phyloP scores from a whole-genome alignment of 306 rosid genomes.

The Morella rubra region DNA sequence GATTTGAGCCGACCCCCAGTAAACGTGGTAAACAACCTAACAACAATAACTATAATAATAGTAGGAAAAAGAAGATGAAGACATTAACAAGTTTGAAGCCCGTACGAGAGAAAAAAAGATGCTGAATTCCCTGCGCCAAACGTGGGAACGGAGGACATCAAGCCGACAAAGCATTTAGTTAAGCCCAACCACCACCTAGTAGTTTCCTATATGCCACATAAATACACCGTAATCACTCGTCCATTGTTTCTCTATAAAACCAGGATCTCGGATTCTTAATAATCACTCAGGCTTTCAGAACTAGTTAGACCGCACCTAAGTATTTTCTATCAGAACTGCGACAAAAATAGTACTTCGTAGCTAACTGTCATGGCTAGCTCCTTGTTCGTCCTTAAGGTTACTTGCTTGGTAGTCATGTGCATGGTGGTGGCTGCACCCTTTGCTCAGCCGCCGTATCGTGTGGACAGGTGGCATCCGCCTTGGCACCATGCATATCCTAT shows the following conservation, averaged over 20 bases:
- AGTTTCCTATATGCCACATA: no score
- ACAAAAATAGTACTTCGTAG: no score
- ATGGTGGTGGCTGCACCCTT: constrained; percentile 4
- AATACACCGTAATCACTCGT: not conserved
- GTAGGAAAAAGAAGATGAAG: no score
- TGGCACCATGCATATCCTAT: constrained; percentile 19
- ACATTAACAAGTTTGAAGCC: no score
- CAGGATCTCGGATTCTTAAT: no score
- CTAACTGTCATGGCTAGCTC: constrained; percentile 17
- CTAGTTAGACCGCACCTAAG: not conserved
- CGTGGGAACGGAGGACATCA: no score
- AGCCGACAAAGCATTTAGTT: not conserved
- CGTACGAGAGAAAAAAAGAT: no score
- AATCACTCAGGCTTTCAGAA: not conserved
- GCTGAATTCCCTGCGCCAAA: no score
- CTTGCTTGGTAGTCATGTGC: constrained; percentile 14
- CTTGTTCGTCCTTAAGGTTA: not conserved
- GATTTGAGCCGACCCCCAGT: no score
- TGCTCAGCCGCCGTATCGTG: constrained; percentile 26
- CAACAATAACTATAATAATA: no score
- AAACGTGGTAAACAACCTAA: no score
- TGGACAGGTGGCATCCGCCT: not conserved
- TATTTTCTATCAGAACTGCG: no score
- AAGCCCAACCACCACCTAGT: not conserved
- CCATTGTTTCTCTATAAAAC: not conserved